Base-by-base conservation (phyloP, 1,139 yeast genomes). In the Geotrichum aggregatum region DNA sequence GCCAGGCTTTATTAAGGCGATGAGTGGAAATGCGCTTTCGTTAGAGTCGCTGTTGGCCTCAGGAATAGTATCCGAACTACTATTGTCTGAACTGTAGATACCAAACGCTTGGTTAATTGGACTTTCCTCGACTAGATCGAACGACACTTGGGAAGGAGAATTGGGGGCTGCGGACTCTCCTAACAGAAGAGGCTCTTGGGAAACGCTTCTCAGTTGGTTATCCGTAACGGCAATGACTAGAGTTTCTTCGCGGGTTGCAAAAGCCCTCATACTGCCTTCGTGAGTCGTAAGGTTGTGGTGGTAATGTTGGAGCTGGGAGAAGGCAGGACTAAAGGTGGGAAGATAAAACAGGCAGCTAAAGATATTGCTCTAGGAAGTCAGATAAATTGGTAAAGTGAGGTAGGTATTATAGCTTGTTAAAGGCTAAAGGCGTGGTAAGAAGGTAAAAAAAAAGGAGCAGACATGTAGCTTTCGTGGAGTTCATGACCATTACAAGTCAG, bases 31-130 rank as follows among this genome's bases (percentile, higher is more conserved):
- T 8, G 44, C 46, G 18, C 36, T 18, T 7, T 45, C 36, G 26
- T 2, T 14, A 14, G 30, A 43, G 16, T 41, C 44, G 14, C 33
- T 19, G 24, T 38, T 39, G n/a, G 24, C 40, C 16, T 45, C 53
- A 13, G 49, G 47, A 26, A 50, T 42, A 11, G 53, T 50, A 24
- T 50, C 53, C 24, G 53, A 50, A 19, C 53, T 50, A 21, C 42
- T 50, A 31, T 50, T 50, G 19, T 18, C 11, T 18, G 47, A 8
- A 8, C 47, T 34, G 34, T 44, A 44, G 13, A 22, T 11, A 22
- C 41, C 18, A 6, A 41, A 44, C 14, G 33, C 47, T 14, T 19
- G 39, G 28, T 28, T 39, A 19, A 18, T 18, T 33, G 11, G 39
- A 13, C 13, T 24, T 10, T 42, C n/a, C 6, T 42, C 36, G 3